Evolutionary conservation across 1,284 basidiomycete genomes (phyloP).

Genomic region (Malassezia cuniculi): DNA sequence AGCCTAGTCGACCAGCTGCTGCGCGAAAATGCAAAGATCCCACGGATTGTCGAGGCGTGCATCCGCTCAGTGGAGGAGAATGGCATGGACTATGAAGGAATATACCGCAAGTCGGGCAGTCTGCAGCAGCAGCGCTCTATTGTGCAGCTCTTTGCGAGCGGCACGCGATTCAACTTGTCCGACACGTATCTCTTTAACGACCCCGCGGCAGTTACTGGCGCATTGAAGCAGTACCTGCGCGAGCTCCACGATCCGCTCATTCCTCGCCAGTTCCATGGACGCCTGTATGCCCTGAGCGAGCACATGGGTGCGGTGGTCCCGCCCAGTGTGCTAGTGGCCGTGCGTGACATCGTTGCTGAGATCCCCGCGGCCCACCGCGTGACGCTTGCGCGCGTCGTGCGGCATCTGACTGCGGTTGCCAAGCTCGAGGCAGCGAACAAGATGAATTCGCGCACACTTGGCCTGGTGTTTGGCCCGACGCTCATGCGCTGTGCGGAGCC

Average conservation of each 20-base stretch:
- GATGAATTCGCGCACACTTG: slow-evolving; percentile 89
- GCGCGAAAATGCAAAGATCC: no score
- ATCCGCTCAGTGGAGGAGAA: slow-evolving; percentile 44
- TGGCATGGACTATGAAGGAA: slow-evolving; percentile 77
- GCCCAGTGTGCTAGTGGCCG: slow-evolving; percentile 12
- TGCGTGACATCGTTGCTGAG: slow-evolving; percentile 58
- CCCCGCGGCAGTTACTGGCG: slow-evolving; percentile 87
- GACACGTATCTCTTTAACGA: slow-evolving; percentile 88
- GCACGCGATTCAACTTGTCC: slow-evolving; percentile 74
- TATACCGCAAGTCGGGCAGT: slow-evolving; percentile 94
- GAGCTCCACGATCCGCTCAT: slow-evolving; percentile 76
- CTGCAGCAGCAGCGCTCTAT: slow-evolving; percentile 81
- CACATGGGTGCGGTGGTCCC: slow-evolving; percentile 7
- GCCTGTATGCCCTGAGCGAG: slow-evolving; percentile 53
- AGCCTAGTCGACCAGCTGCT: no score
- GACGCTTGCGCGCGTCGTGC: slow-evolving; percentile 68
- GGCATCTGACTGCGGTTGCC: slow-evolving; percentile 58
- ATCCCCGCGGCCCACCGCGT: slow-evolving; percentile 76
- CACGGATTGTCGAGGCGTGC: slow-evolving; percentile 66
- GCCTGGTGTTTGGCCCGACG: slow-evolving; percentile 85
- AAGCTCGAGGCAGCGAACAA: slow-evolving; percentile 56
- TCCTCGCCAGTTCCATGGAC: slow-evolving; percentile 79
- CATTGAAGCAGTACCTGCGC: slow-evolving; percentile 92
- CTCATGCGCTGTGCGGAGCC: slow-evolving; percentile 7
- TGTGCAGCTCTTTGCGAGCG: slow-evolving; percentile 84